Conservation (phyloP, 257 asterid genomes). For the Orobanche coerulescens region DNA sequence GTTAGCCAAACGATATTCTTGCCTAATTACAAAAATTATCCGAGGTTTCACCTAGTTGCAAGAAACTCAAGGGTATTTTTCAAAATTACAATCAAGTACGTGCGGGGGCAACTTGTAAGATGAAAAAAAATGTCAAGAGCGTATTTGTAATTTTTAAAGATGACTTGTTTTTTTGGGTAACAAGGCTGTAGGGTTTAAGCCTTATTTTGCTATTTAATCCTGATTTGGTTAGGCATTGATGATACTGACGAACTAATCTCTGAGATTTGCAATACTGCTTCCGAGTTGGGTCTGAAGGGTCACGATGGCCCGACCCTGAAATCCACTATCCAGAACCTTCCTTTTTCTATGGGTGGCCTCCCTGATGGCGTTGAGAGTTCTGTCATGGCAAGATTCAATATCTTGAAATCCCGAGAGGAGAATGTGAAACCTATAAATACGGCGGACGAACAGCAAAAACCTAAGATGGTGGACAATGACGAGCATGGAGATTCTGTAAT, state of each 20-base stretch:
- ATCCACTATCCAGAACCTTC: constrained; percentile 10
- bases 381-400: constrained; percentile 37
- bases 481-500: constrained; percentile 21
- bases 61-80: neutral
- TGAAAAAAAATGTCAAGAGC: neutral
- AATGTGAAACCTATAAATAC: constrained; percentile 9
- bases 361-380: constrained; percentile 40
- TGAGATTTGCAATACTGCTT: constrained; percentile 10
- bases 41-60: neutral
- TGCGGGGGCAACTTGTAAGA: neutral
- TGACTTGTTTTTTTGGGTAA: neutral
- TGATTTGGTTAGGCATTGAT: constrained; percentile 26
- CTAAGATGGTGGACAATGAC: constrained; percentile 19
- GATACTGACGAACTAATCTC: constrained; percentile 23
- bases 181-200: neutral
- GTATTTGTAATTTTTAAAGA: neutral
- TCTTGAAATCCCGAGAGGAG: constrained; percentile 43
- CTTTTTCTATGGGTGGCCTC: constrained; percentile 18
- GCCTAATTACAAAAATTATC: neutral
- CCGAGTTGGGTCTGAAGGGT: constrained; percentile 16
- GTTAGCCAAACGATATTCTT: too few relatives aligned
- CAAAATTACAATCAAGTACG: neutral
- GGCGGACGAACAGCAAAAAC: constrained; percentile 26
- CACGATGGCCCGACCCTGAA: constrained; percentile 3
- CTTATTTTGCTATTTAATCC: constrained; percentile 18